Evolutionary conservation across 306 rosid species (phyloP), one percentile per base, ranked within the genome.

Genomic region (Sesbania bispinosa): DNA sequence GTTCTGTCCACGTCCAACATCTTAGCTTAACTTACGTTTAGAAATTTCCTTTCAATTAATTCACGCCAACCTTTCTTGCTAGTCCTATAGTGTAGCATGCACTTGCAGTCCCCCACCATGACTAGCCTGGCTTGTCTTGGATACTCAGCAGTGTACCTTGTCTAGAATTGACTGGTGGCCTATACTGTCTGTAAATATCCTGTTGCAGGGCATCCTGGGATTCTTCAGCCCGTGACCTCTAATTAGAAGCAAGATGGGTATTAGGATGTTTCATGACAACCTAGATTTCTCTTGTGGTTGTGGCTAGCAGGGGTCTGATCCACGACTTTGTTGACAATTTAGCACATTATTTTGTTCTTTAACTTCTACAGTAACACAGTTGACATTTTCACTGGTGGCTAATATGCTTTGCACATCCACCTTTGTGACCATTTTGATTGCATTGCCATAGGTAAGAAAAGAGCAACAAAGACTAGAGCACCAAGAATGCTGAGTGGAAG

Each of bases 1-100:
- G 45, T 41, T 39, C 1, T 27, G 45, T 54, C 57, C 75, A 24
- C 8, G 4, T 70, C 14, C 47, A 29, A 13, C 60, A 58, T 45
- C 47, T 15, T 26, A 29, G 53, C 53, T 53, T 20, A 30, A 16
- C 27, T 30, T 19, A 57, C 36, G 39, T 59, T 19, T 32, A 1
- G 64, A 27, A 77, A n/a, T 69, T 47, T 50, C 72, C 71, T 38
- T 41, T 7, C 48, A 43, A 45, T 80, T 53, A 62, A 74, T 75
- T 63, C 41, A 53, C 42, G 59, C 67, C 69, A 57, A 72, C 64
- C 58, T 48, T 61, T 24, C 64, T 72, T 43, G 62, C 27, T 64
- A 64, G 45, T 19, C 14, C 33, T n/a, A 39, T 62, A 52, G 53
- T 78, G 77, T 60, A 13, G 19, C 71, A 81, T 16, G 36, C 8